Percentiles rank a stretch among this genome's conserved stretches.
Conservation (phyloP, 495 filamentous ascomycete genomes). For the Paragyromitra xinjiangensis region DNA sequence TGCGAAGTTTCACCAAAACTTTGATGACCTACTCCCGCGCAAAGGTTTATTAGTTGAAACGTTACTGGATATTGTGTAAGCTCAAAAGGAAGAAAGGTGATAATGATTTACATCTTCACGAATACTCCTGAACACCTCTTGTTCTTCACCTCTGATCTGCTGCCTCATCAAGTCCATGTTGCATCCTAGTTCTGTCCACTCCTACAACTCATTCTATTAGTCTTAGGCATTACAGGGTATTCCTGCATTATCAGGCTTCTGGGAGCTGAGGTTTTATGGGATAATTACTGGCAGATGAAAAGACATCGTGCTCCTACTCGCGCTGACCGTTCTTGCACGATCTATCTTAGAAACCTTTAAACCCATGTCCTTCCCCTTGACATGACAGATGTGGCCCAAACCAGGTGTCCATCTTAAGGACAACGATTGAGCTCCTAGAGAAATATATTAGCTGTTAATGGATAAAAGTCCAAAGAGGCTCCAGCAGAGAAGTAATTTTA, state of each 20-base stretch:
- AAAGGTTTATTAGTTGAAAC: background rate
- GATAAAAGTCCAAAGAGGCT: background rate
- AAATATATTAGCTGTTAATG: slow-evolving; percentile 1
- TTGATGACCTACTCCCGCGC: slow-evolving; percentile 63
- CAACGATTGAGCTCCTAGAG: slow-evolving; percentile 65
- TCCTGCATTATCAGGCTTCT: background rate
- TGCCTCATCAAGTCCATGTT: slow-evolving; percentile 75
- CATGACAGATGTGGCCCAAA: slow-evolving; percentile 86
- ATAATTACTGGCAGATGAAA: slow-evolving; percentile 72
- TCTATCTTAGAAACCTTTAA: slow-evolving; percentile 60
- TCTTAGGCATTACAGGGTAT: background rate
- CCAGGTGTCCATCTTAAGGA: slow-evolving; percentile 84
- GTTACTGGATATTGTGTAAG: background rate
- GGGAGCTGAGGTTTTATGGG: background rate
- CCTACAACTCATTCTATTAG: slow-evolving; percentile 33
- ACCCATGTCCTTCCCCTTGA: slow-evolving; percentile 80
- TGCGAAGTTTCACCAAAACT: slow-evolving; percentile 81
- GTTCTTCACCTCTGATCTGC: slow-evolving; percentile 82
- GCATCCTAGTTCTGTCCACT: slow-evolving; percentile 82
- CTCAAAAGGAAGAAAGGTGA: background rate
- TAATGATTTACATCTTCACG: slow-evolving; percentile 66
- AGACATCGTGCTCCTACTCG: slow-evolving; percentile 82
- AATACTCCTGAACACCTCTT: slow-evolving; percentile 73
- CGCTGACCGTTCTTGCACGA: slow-evolving; percentile 70
- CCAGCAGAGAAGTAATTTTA: background rate